Conservation (phyloP, 371 early-diverging fungal species). For the Zychaea mexicana region DNA sequence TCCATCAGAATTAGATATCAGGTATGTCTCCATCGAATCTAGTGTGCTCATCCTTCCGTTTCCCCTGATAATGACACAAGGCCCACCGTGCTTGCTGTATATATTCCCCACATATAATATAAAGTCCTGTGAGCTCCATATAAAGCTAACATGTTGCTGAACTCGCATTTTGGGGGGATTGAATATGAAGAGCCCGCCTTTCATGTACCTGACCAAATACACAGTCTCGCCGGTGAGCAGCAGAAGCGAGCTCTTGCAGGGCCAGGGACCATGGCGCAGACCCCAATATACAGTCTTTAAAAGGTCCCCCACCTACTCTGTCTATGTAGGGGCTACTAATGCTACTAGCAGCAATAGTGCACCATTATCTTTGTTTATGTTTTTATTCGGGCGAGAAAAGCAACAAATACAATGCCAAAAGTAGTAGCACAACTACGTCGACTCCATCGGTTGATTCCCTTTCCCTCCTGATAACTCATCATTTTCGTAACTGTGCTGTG, state of each 20-base stretch:
- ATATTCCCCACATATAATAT: neutral
- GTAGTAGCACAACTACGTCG: too few relatives aligned
- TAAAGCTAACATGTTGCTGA: neutral
- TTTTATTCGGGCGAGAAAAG: neutral
- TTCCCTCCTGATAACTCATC: too few relatives aligned
- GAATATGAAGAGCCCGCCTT: neutral
- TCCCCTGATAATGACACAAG: neutral
- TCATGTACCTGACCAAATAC: neutral
- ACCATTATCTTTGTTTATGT: too few relatives aligned
- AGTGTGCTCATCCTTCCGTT: neutral
- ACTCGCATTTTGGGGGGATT: neutral
- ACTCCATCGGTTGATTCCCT: too few relatives aligned
- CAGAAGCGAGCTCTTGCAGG: neutral
- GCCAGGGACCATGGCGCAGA: conserved; percentile 3
- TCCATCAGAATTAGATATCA: neutral
- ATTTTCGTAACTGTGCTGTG: too few relatives aligned
- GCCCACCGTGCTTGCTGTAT: neutral
- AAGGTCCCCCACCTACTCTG: too few relatives aligned
- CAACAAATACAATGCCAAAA: too few relatives aligned
- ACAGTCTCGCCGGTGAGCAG: neutral
- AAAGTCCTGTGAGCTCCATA: neutral
- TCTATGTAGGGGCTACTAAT: neutral
- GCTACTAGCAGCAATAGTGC: neutral
- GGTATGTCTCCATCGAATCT: neutral
- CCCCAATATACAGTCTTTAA: neutral